Percentiles rank a stretch among this genome's conserved stretches.
Conservation (phyloP, 1,139 yeast genomes). For the Kodamaea alishanica region DNA sequence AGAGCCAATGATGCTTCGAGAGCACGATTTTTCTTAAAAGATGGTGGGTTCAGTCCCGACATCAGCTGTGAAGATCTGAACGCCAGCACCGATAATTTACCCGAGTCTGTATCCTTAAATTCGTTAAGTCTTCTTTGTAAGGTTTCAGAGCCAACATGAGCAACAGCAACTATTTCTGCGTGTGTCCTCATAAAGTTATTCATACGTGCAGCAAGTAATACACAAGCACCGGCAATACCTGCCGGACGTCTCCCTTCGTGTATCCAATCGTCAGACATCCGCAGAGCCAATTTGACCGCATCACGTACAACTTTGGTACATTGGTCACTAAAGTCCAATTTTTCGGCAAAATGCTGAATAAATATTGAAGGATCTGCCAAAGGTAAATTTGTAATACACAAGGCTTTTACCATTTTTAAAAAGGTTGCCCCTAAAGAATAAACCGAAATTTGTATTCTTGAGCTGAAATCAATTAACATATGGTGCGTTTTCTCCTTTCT, state of each 20-base stretch:
- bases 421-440: conserved; percentile 95
- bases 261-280: conserved; percentile 95
- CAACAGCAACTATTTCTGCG: conserved; percentile 89
- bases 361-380: conserved; percentile 91
- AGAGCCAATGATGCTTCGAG: conserved; percentile 25
- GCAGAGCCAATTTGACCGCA: conserved; percentile 79
- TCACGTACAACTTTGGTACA: conserved; percentile 77
- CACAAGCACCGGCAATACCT: conserved; percentile 97
- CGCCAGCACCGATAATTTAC: conserved; percentile 64
- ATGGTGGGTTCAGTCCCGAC: conserved; percentile 74
- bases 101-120: conserved; percentile 75
- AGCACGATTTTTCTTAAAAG: conserved; percentile 53
- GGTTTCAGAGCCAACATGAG: conserved; percentile 93
- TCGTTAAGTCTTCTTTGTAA: conserved; percentile 86
- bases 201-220: conserved; percentile 91
- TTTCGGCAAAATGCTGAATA: conserved; percentile 90
- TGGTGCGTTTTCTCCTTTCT: conserved; percentile 88
- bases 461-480: conserved; percentile 92
- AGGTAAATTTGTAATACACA: conserved; percentile 74
- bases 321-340: conserved; percentile 69
- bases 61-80: conserved; percentile 52
- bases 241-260: conserved; percentile 97
- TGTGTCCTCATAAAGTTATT: conserved; percentile 89
- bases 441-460: conserved; percentile 84
- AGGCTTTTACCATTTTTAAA: conserved; percentile 78